Percentiles rank a stretch among this genome's conserved stretches.
phyloP scores from a whole-genome alignment of 1,284 basidiomycete species.

The Boletus semigastroideus region DNA sequence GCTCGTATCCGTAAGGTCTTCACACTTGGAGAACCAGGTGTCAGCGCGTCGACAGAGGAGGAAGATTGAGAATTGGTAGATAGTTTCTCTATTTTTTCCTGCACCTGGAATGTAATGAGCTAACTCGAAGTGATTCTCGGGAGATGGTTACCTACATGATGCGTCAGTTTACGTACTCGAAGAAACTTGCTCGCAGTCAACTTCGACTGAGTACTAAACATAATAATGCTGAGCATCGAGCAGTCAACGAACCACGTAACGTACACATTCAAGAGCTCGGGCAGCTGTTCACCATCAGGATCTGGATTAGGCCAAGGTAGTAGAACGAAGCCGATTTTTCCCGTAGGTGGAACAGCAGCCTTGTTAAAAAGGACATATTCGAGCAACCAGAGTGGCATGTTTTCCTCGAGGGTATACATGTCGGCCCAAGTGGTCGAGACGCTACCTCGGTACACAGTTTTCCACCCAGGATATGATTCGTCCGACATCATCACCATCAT shows the following conservation, averaged over 20 bases:
- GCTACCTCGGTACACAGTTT: conserved; percentile 75
- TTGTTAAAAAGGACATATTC: conserved; percentile 83
- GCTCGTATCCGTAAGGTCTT: conserved; percentile 39
- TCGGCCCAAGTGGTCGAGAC: conserved; percentile 67
- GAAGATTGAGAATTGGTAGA: conserved; percentile 24
- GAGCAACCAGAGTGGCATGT: conserved; percentile 85
- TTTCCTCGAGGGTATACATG: conserved; percentile 67
- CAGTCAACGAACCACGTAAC: background rate
- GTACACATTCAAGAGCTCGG: conserved; percentile 64
- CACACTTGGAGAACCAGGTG: conserved; percentile 25
- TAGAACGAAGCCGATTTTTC: conserved; percentile 88
- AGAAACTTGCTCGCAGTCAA: conserved; percentile 86
- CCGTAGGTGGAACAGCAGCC: conserved; percentile 43
- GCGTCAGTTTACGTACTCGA: conserved; percentile 79
- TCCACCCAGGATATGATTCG: conserved; percentile 79
- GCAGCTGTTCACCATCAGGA: conserved; percentile 56
- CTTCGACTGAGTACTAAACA: conserved; percentile 69
- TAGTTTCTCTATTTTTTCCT: conserved; percentile 81
- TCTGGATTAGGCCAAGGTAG: conserved; percentile 70
- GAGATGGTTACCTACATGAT: conserved; percentile 60
- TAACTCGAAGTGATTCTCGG: background rate
- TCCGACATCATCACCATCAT: conserved; percentile 82
- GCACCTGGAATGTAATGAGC: conserved; percentile 51
- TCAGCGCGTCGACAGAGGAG: conserved; percentile 43
- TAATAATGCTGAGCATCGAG: conserved; percentile 11